These are phyloP conservation scores for Garcia nutans DNA, from an alignment of 345 rosid species.

Conservation along the genomic window DNA sequence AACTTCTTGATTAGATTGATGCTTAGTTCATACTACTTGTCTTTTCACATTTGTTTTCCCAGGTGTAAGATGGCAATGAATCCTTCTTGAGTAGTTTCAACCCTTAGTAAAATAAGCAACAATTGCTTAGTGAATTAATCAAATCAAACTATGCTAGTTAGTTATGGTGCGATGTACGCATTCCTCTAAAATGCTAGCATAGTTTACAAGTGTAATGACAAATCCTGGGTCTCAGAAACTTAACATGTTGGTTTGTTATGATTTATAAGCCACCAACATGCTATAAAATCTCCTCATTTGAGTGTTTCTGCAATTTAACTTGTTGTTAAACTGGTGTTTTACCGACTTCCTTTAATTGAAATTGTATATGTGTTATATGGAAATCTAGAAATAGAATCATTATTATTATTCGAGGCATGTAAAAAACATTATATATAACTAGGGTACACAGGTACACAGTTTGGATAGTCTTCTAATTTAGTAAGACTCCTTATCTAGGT, in stretches of 20 bases:
- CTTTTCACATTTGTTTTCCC: background rate
- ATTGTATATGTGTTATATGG: no score
- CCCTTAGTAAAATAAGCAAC: background rate
- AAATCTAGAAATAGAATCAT: no score
- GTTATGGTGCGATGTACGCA: background rate
- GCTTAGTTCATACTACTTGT: background rate
- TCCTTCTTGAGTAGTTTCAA: background rate
- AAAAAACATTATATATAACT: no score
- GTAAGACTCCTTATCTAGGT: no score
- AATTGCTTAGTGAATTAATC: background rate
- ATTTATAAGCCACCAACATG: background rate
- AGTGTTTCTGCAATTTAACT: background rate
- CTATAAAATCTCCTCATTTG: background rate
- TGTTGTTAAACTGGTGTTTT: background rate
- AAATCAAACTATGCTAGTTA: background rate
- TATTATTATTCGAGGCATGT: no score
- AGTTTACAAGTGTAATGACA: background rate
- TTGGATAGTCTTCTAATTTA: no score
- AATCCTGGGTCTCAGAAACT: background rate
- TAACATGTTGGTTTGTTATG: background rate
- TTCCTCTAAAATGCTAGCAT: background rate
- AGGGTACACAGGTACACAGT: no score
- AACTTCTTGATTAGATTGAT: slow-evolving; percentile 4
- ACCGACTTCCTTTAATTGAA: background rate
- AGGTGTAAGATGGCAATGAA: background rate